These are phyloP conservation scores for Fusarium goolgardi DNA, from an alignment of 2,329 filamentous ascomycete species.

Conservation along the genomic window DNA sequence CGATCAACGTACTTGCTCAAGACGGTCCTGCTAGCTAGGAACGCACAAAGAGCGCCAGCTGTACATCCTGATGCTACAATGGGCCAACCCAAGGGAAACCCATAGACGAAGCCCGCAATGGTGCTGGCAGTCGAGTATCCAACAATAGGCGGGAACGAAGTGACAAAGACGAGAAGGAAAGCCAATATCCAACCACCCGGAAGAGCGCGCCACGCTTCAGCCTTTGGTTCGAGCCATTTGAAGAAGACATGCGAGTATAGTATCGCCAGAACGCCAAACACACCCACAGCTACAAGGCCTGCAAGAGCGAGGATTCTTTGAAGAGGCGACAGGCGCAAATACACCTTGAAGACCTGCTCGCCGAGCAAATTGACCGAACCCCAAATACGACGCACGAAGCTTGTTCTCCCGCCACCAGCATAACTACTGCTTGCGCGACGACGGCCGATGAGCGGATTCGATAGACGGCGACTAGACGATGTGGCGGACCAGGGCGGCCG, in stretches of 20 bases:
- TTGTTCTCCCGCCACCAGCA: constrained; percentile 35
- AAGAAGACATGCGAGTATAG: constrained; percentile 86
- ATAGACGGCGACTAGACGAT: constrained; percentile 53
- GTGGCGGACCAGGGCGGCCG: constrained; percentile 45
- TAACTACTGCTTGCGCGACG: constrained; percentile 34
- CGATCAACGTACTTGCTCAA: constrained; percentile 82
- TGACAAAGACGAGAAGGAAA: constrained; percentile 78
- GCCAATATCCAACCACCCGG: constrained; percentile 79
- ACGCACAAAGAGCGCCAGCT: constrained; percentile 80
- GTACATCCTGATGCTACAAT: constrained; percentile 84
- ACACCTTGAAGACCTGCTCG: constrained; percentile 60
- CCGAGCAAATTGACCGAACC: constrained; percentile 57
- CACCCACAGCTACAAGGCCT: constrained; percentile 61
- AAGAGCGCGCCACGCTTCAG: constrained; percentile 80
- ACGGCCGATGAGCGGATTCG: constrained; percentile 54
- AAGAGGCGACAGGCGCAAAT: constrained; percentile 65
- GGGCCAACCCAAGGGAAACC: constrained; percentile 77
- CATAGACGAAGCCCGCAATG: constrained; percentile 66
- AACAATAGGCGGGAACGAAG: constrained; percentile 87
- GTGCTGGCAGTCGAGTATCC: constrained; percentile 82
- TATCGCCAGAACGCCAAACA: constrained; percentile 74
- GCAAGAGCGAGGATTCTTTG: constrained; percentile 71
- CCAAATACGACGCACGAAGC: constrained; percentile 50
- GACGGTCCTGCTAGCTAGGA: constrained; percentile 82
- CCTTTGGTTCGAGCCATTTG: constrained; percentile 75